Conservation (phyloP, 2,329 filamentous ascomycete genomes). For the Akanthomyces uredinophilus region DNA sequence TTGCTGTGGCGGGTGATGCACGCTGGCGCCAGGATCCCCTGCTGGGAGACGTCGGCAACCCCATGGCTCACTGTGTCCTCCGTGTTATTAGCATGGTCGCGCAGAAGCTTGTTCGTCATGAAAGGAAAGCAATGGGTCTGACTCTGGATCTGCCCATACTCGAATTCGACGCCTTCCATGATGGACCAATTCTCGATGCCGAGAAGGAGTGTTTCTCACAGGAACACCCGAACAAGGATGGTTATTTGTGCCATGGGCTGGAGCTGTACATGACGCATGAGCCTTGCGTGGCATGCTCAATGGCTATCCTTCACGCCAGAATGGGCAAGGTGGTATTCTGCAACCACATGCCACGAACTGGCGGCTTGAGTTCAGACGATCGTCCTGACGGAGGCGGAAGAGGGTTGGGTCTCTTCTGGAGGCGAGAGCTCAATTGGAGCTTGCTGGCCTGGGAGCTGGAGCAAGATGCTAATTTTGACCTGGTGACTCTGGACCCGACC, state of each 20-base stretch:
- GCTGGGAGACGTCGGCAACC: conserved; percentile 55
- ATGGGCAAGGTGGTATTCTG: conserved; percentile 83
- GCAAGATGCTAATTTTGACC: conserved; percentile 35
- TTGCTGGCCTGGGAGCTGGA: conserved; percentile 76
- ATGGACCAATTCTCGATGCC: conserved; percentile 61
- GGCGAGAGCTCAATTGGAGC: conserved; percentile 80
- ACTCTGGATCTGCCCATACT: conserved; percentile 35
- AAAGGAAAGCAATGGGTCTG: conserved; percentile 38
- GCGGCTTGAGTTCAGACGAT: conserved; percentile 76
- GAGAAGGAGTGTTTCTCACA: conserved; percentile 58
- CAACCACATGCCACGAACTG: conserved; percentile 71
- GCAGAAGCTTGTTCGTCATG: conserved; percentile 55
- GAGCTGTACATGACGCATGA: conserved; percentile 95
- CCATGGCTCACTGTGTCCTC: conserved; percentile 72
- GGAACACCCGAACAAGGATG: conserved; percentile 64
- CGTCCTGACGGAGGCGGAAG: conserved; percentile 51
- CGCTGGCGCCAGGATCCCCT: conserved; percentile 56
- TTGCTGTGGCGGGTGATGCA: conserved; percentile 72
- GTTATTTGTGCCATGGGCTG: conserved; percentile 89
- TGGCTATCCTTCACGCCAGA: conserved; percentile 91
- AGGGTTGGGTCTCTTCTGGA: conserved; percentile 65
- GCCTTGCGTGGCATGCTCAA: conserved; percentile 93
- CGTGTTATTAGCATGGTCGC: conserved; percentile 81
- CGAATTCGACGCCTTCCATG: conserved; percentile 60
- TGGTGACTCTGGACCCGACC: conserved; percentile 41